These are phyloP conservation scores for Cercospora sp. DNA, from an alignment of 2,329 filamentous ascomycete genomes.

Conservation along the genomic window DNA sequence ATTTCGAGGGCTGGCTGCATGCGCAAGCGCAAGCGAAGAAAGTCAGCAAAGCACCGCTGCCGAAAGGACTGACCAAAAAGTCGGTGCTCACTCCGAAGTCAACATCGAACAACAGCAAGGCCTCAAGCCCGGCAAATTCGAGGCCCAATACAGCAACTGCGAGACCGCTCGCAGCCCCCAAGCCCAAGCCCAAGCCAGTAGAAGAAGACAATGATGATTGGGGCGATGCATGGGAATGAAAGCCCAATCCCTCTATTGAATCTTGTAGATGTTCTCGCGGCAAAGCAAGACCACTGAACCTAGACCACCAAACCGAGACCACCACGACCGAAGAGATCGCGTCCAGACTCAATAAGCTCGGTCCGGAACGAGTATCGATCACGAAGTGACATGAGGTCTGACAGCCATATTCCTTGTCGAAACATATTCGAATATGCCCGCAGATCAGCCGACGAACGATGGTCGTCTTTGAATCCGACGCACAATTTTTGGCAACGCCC, in stretches of 20 bases:
- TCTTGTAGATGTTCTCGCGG: background rate
- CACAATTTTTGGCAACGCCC: background rate
- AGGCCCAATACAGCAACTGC: slow-evolving; percentile 23
- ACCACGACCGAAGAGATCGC: background rate
- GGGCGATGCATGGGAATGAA: slow-evolving; percentile 42
- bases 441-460: background rate
- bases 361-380: slow-evolving; percentile 1
- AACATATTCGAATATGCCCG: background rate
- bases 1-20: slow-evolving; percentile 93
- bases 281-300: background rate
- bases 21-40: slow-evolving; percentile 79
- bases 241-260: background rate
- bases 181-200: slow-evolving; percentile 30
- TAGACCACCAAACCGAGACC: background rate
- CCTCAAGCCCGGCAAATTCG: slow-evolving; percentile 31
- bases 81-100: slow-evolving; percentile 39
- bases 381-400: background rate
- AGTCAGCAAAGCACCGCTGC: slow-evolving; percentile 64
- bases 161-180: slow-evolving; percentile 21
- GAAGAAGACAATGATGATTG: slow-evolving; percentile 46
- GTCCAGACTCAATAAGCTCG: background rate
- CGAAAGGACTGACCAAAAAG: slow-evolving; percentile 76
- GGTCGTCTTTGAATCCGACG: background rate
- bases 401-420: background rate
- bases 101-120: slow-evolving; percentile 22